Evolutionary conservation across 1,284 basidiomycete species (phyloP).

Genomic region (Microbotryomycetes sp.): DNA sequence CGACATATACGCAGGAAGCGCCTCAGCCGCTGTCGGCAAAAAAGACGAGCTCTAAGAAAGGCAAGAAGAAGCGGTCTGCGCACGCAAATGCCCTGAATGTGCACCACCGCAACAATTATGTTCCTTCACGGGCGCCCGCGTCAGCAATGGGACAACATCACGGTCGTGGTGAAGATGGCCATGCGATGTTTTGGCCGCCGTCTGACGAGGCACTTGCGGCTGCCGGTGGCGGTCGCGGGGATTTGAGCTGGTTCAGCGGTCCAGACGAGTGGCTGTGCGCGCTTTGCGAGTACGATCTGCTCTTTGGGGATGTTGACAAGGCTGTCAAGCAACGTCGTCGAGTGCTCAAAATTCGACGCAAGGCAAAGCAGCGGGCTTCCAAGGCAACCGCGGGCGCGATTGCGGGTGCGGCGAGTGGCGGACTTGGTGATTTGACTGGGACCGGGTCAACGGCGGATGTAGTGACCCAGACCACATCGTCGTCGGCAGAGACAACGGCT

Average conservation of each 20-base stretch:
- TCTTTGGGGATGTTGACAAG: slow-evolving; percentile 40
- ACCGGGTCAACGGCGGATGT: too few species aligned
- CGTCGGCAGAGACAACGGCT: too few species aligned
- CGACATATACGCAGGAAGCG: background rate
- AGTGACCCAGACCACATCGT: too few species aligned
- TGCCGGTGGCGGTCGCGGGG: slow-evolving; percentile 3
- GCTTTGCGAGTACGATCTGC: slow-evolving; percentile 43
- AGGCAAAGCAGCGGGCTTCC: slow-evolving; percentile 35
- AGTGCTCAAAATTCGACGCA: slow-evolving; percentile 36
- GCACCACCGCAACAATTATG: slow-evolving; percentile 40
- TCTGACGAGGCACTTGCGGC: slow-evolving; percentile 22
- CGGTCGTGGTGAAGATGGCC: background rate
- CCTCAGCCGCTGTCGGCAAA: background rate
- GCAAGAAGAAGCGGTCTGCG: slow-evolving; percentile 37
- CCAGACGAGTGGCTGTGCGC: slow-evolving; percentile 40
- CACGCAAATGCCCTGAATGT: slow-evolving; percentile 40
- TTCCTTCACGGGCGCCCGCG: slow-evolving; percentile 34
- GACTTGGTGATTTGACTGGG: background rate
- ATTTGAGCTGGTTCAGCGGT: slow-evolving; percentile 24
- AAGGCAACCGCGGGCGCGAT: slow-evolving; percentile 1
- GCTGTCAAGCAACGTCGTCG: slow-evolving; percentile 38
- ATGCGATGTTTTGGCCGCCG: slow-evolving; percentile 22
- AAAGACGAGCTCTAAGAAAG: slow-evolving; percentile 29
- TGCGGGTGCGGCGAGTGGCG: background rate
- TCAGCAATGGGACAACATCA: slow-evolving; percentile 1